Percentiles rank a stretch among this genome's conserved stretches.
phyloP scores from a whole-genome alignment of 306 rosid genomes.

The Vigna mungo region DNA sequence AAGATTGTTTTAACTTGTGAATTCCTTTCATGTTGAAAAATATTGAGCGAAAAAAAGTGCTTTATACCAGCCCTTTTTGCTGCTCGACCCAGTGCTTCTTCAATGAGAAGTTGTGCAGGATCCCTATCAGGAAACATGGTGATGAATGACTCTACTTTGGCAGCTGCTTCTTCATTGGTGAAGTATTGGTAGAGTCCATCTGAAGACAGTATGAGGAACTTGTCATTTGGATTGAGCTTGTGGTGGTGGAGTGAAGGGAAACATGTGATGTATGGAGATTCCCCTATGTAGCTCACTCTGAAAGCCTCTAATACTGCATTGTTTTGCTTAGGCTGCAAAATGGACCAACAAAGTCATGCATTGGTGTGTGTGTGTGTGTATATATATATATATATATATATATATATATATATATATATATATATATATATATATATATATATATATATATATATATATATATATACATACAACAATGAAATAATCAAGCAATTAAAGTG shows the following conservation, averaged over 20 bases:
- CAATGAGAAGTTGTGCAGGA: conserved; percentile 85
- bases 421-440: too few relatives aligned
- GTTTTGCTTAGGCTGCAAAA: conserved; percentile 82
- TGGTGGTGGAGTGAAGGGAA: conserved; percentile 72
- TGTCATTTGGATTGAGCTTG: conserved; percentile 65
- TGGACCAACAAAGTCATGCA: conserved; percentile 15
- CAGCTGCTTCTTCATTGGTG: conserved; percentile 78
- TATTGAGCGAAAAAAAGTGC: background rate
- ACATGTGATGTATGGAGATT: conserved; percentile 72
- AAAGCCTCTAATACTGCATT: conserved; percentile 77
- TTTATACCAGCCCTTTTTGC: conserved; percentile 74
- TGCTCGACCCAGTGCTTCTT: conserved; percentile 70
- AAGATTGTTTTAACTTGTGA: background rate
- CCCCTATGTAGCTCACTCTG: conserved; percentile 76
- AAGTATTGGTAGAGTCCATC: conserved; percentile 91
- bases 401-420: too few relatives aligned
- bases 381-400: too few relatives aligned
- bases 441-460: too few relatives aligned
- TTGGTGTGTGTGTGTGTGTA: background rate
- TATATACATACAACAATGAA: background rate
- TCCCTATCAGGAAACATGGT: conserved; percentile 77
- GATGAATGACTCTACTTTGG: conserved; percentile 72
- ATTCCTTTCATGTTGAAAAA: background rate
- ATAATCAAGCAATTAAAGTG: background rate
- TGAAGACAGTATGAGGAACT: conserved; percentile 78